Evolutionary conservation across 1,139 yeast genomes (phyloP).

Genomic region (Diutina neorugosa): DNA sequence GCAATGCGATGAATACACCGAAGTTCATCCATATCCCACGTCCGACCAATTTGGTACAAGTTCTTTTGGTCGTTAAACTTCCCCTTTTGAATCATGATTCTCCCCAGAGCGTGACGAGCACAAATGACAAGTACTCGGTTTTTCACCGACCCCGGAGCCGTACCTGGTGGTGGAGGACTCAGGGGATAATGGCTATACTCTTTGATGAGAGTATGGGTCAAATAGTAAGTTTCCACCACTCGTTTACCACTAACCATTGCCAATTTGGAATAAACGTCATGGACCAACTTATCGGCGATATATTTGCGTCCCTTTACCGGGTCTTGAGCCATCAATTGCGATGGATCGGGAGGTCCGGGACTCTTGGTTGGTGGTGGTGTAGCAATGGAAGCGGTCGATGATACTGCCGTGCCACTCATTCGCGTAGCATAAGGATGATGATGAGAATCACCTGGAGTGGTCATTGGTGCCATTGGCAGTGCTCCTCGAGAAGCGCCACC

Average conservation of each 20-base stretch:
- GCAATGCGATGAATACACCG: conserved; percentile 39
- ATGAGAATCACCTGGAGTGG: no score
- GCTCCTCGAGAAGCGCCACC: neutral
- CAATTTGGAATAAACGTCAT: conserved; percentile 30
- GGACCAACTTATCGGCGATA: conserved; percentile 21
- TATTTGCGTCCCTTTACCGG: conserved; percentile 2
- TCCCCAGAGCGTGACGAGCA: conserved; percentile 33
- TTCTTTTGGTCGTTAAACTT: conserved; percentile 61
- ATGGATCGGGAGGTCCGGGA: neutral
- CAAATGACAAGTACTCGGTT: conserved; percentile 30
- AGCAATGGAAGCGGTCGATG: neutral
- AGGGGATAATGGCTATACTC: conserved; percentile 30
- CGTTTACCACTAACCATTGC: conserved; percentile 17
- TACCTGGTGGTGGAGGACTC: conserved; percentile 26
- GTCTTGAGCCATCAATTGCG: conserved; percentile 1
- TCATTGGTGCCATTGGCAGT: neutral
- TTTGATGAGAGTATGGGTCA: conserved; percentile 25
- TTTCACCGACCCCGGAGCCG: conserved; percentile 26
- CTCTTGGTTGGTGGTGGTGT: neutral
- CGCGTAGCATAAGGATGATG: neutral
- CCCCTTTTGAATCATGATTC: conserved; percentile 75
- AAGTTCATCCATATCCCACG: conserved; percentile 81
- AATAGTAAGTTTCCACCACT: conserved; percentile 23
- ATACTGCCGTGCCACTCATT: neutral
- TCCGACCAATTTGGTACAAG: conserved; percentile 78